A percentile compares a stretch with the other conserved stretches of the same genome.
Evolutionary conservation across 176 grass and related monocot genomes (phyloP).

Genomic region (Neostapfia colusana): DNA sequence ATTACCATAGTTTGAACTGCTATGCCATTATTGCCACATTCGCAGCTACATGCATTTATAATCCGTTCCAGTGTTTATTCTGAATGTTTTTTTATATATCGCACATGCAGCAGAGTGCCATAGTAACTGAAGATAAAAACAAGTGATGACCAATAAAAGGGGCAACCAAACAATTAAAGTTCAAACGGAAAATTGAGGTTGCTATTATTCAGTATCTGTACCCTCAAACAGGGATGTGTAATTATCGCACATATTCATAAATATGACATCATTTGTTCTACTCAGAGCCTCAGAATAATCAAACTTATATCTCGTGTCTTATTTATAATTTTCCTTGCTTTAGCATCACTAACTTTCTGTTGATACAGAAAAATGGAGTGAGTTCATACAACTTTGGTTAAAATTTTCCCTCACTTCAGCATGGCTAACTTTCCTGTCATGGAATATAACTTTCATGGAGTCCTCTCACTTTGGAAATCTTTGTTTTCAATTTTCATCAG

Average conservation of each 20-base stretch:
- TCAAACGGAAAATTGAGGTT: neutral
- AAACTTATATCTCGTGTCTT: slow-evolving; percentile 18
- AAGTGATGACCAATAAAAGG: neutral
- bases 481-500: slow-evolving; percentile 61
- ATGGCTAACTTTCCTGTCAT: slow-evolving; percentile 15
- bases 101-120: neutral
- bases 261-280: neutral
- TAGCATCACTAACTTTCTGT: neutral
- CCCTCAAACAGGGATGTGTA: neutral
- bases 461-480: slow-evolving; percentile 25
- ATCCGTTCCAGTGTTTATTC: neutral
- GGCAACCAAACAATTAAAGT: neutral
- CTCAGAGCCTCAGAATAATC: slow-evolving; percentile 14
- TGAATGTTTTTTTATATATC: neutral
- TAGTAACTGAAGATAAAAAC: slow-evolving; percentile 18
- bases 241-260: neutral
- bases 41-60: neutral
- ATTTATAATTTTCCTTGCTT: slow-evolving; percentile 6
- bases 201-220: neutral
- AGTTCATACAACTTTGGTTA: neutral
- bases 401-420: neutral
- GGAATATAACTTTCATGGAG: slow-evolving; percentile 14
- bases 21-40: neutral
- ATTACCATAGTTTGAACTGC: neutral
- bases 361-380: neutral